Evolutionary conservation across 306 rosid genomes (phyloP).

Genomic region (Mimosa bimucronata): DNA sequence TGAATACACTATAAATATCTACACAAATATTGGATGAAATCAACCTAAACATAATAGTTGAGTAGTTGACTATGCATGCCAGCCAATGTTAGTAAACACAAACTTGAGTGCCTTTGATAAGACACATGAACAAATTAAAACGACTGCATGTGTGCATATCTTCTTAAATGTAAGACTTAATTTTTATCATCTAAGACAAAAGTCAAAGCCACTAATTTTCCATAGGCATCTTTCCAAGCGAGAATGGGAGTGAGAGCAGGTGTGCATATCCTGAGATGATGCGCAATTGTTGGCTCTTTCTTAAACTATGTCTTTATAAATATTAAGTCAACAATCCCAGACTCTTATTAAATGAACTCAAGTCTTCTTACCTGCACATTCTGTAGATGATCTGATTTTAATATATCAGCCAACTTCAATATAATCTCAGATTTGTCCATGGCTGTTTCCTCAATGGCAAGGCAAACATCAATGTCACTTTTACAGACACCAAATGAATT

Average conservation of each 20-base stretch:
- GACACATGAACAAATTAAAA: neutral
- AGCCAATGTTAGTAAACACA: neutral
- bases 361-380: slow-evolving; percentile 82
- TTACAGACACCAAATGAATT: slow-evolving; percentile 92
- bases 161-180: neutral
- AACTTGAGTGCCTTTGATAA: neutral
- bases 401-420: slow-evolving; percentile 78
- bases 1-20: neutral
- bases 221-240: slow-evolving; percentile 9
- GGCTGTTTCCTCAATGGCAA: slow-evolving; percentile 69
- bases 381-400: slow-evolving; percentile 80
- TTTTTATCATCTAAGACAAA: slow-evolving; percentile 8
- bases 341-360: slow-evolving; percentile 18
- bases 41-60: neutral
- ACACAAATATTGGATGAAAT: neutral
- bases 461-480: slow-evolving; percentile 94
- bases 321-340: slow-evolving; percentile 2
- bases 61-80: neutral
- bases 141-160: neutral
- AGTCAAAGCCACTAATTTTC: slow-evolving; percentile 18
- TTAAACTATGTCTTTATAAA: neutral
- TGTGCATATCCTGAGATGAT: neutral
- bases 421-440: slow-evolving; percentile 81
- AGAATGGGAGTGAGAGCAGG: neutral
- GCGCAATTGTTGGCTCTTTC: neutral